Percentiles rank a stretch among this genome's conserved stretches.
phyloP scores from a whole-genome alignment of 2,329 filamentous ascomycete genomes.

The Pseudopyrenochaeta lycopersici region DNA sequence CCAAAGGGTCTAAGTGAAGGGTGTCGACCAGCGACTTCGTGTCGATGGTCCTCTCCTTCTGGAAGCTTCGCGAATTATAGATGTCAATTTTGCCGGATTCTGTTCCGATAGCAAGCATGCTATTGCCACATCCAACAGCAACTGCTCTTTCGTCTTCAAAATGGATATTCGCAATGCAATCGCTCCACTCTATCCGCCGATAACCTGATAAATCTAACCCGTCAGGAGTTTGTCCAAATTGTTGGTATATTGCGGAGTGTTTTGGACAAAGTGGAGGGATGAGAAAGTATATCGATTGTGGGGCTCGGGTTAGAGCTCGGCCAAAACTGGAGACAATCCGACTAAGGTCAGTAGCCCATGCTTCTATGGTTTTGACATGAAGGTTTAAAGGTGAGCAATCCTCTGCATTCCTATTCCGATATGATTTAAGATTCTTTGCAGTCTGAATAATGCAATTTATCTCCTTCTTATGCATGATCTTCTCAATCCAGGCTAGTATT shows the following conservation, averaged over 20 bases:
- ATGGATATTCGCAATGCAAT: background rate
- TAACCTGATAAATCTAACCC: background rate
- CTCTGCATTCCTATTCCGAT: conserved; percentile 3
- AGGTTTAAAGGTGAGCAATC: background rate
- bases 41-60: background rate
- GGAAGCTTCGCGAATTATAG: background rate
- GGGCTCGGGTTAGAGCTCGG: background rate
- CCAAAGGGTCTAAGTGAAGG: background rate
- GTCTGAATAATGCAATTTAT: background rate
- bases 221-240: background rate
- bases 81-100: background rate
- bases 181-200: background rate
- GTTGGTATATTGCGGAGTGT: background rate
- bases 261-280: conserved; percentile 3
- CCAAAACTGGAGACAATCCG: background rate
- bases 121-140: background rate
- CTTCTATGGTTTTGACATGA: background rate
- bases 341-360: conserved; percentile 1
- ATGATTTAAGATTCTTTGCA: conserved; percentile 6
- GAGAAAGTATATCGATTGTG: background rate
- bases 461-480: background rate
- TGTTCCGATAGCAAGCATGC: background rate
- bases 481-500: conserved; percentile 3
- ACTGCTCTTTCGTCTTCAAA: conserved; percentile 1
- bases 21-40: background rate